Conservation (phyloP, 768 basidiomycete genomes). For the Psilocybe subaeruginosa region DNA sequence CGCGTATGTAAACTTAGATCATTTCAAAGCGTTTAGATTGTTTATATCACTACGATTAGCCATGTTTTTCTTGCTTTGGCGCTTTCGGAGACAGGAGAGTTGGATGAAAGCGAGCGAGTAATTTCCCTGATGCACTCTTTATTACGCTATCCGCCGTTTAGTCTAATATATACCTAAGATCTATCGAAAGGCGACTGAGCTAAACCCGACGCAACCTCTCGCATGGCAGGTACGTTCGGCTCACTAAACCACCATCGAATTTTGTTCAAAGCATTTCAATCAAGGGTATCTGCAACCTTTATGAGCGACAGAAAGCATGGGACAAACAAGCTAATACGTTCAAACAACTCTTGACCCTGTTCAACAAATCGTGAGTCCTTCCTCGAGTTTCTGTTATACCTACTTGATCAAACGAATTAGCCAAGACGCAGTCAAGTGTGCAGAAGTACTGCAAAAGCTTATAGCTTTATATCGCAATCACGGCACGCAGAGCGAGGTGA, state of each 20-base stretch:
- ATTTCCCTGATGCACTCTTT: constrained; percentile 24
- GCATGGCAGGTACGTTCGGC: constrained; percentile 78
- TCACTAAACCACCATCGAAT: constrained; percentile 11
- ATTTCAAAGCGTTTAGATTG: background rate
- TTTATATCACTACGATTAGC: constrained; percentile 39
- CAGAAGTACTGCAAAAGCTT: constrained; percentile 79
- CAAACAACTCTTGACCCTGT: constrained; percentile 57
- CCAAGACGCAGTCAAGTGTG: constrained; percentile 76
- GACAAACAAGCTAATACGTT: constrained; percentile 57
- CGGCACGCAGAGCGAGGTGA: constrained; percentile 64
- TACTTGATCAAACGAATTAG: constrained; percentile 37
- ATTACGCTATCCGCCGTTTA: background rate
- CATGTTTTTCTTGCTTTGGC: constrained; percentile 87
- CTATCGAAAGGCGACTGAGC: constrained; percentile 75
- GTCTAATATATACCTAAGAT: constrained; percentile 43
- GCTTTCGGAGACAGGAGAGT: constrained; percentile 70
- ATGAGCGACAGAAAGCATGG: constrained; percentile 68
- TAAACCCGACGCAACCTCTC: constrained; percentile 69
- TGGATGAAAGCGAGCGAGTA: constrained; percentile 86
- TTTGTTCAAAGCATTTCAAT: background rate
- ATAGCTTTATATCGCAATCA: constrained; percentile 62
- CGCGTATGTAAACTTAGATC: constrained; percentile 60
- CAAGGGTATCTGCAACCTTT: constrained; percentile 77
- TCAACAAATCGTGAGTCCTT: constrained; percentile 56
- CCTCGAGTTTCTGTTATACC: background rate